phyloP scores from a whole-genome alignment of 83 land plant genomes.

The Larix sibirica region DNA sequence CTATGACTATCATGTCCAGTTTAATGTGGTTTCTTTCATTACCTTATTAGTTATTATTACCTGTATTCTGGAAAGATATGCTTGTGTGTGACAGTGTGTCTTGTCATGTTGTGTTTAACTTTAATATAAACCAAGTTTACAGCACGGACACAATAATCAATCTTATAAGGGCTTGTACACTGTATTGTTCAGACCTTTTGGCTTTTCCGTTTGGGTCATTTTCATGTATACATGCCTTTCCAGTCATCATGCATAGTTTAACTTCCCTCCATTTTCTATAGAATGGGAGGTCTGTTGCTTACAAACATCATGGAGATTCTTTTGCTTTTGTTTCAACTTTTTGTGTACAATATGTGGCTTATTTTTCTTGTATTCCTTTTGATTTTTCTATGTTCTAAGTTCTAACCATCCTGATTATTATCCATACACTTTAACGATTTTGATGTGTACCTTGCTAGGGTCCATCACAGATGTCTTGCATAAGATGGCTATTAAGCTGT shows the following conservation, averaged over 20 bases:
- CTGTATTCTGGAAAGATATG: too few relatives aligned
- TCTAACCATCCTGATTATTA: background rate
- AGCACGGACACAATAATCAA: background rate
- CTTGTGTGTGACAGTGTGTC: too few relatives aligned
- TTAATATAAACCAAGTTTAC: background rate
- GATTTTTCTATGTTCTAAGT: background rate
- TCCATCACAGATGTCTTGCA: background rate
- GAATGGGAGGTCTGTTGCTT: background rate
- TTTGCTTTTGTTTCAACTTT: background rate
- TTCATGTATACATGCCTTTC: background rate
- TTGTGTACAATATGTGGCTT: background rate
- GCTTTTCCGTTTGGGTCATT: background rate
- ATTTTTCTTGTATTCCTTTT: too few relatives aligned
- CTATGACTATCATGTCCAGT: too few relatives aligned
- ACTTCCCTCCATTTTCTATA: background rate
- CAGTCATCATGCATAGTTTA: background rate
- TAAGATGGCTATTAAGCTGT: background rate
- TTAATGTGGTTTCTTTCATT: too few relatives aligned
- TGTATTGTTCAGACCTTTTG: background rate
- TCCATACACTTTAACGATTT: background rate
- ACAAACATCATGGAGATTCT: background rate
- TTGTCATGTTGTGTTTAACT: too few relatives aligned
- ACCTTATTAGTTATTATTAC: too few relatives aligned
- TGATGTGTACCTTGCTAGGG: background rate
- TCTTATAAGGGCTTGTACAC: background rate